Evolutionary conservation across 2,329 filamentous ascomycete species (phyloP).

Genomic region (Reticulascus tulasneorum): DNA sequence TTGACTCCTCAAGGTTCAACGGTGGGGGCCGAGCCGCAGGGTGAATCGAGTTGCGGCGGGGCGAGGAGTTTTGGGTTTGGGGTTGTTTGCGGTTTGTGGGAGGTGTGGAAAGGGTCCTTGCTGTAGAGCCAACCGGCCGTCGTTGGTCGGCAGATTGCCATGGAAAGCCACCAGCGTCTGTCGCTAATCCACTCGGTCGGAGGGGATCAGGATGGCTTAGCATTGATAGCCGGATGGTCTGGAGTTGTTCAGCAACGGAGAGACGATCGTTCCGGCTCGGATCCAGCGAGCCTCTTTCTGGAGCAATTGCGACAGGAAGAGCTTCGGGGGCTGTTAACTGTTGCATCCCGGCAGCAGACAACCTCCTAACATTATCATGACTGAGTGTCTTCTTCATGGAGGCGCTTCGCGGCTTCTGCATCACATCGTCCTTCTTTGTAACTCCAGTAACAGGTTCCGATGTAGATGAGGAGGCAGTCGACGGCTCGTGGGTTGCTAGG

Average conservation of each 20-base stretch:
- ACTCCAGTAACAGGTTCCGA: conserved; percentile 8
- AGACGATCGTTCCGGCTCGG: conserved; percentile 28
- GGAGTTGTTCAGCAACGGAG: conserved; percentile 29
- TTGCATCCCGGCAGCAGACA: conserved; percentile 57
- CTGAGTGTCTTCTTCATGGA: conserved; percentile 22
- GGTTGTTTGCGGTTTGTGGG: conserved; percentile 40
- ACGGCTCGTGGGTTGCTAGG: conserved; percentile 3
- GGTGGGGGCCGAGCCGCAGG: conserved; percentile 37
- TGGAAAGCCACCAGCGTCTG: conserved; percentile 19
- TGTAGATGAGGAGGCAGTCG: conserved; percentile 4
- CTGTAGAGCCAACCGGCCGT: conserved; percentile 26
- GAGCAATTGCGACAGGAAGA: conserved; percentile 48
- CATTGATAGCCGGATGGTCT: conserved; percentile 21
- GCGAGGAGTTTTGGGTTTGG: conserved; percentile 24
- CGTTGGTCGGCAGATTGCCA: conserved; percentile 26
- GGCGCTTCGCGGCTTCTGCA: conserved; percentile 2
- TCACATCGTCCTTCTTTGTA: conserved; percentile 5
- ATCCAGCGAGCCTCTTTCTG: conserved; percentile 33
- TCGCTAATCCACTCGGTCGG: conserved; percentile 20
- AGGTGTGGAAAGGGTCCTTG: conserved; percentile 49
- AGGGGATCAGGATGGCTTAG: conserved; percentile 22
- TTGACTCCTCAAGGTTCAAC: conserved; percentile 35
- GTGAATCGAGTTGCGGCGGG: conserved; percentile 48
- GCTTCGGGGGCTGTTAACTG: conserved; percentile 56
- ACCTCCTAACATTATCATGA: conserved; percentile 44